These are phyloP conservation scores for Didymella segeticola DNA, from an alignment of 2,329 filamentous ascomycete genomes.

Conservation along the genomic window DNA sequence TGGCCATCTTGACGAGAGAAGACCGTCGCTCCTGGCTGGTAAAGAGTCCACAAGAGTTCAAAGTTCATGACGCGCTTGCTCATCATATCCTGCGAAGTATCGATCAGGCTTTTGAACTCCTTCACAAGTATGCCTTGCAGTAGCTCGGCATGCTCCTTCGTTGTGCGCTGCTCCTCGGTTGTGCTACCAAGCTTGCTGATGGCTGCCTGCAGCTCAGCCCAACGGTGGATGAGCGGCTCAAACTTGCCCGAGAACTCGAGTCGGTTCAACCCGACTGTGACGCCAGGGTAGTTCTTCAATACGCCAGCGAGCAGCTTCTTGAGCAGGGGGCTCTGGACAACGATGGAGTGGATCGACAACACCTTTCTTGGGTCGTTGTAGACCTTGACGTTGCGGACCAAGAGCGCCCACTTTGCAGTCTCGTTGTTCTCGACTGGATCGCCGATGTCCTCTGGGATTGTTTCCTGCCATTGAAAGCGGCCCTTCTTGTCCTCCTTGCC, in stretches of 20 bases:
- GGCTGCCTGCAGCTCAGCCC: slow-evolving; percentile 50
- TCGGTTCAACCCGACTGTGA: slow-evolving; percentile 65
- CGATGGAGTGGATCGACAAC: slow-evolving; percentile 66
- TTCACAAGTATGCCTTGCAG: slow-evolving; percentile 45
- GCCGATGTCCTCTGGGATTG: slow-evolving; percentile 32
- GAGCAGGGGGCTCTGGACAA: slow-evolving; percentile 68
- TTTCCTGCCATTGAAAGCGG: slow-evolving; percentile 36
- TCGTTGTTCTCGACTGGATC: slow-evolving; percentile 63
- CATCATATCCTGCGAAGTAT: slow-evolving; percentile 47
- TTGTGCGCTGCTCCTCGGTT: slow-evolving; percentile 24
- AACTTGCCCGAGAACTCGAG: slow-evolving; percentile 68
- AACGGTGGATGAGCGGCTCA: slow-evolving; percentile 69
- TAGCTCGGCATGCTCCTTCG: slow-evolving; percentile 45
- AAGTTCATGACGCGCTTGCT: slow-evolving; percentile 48
- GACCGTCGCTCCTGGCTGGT: slow-evolving; percentile 44
- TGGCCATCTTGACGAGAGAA: slow-evolving; percentile 30
- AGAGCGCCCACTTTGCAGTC: slow-evolving; percentile 63
- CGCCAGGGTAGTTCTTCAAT: slow-evolving; percentile 64
- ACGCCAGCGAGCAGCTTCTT: slow-evolving; percentile 64
- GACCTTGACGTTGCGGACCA: slow-evolving; percentile 48
- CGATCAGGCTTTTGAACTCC: slow-evolving; percentile 50
- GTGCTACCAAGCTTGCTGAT: slow-evolving; percentile 13
- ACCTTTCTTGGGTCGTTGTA: slow-evolving; percentile 63
- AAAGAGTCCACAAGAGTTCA: slow-evolving; percentile 53
- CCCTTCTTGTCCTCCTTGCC: slow-evolving; percentile 34